Evolutionary conservation across 176 grass and related monocot species (phyloP).

Genomic region (Themeda triandra): DNA sequence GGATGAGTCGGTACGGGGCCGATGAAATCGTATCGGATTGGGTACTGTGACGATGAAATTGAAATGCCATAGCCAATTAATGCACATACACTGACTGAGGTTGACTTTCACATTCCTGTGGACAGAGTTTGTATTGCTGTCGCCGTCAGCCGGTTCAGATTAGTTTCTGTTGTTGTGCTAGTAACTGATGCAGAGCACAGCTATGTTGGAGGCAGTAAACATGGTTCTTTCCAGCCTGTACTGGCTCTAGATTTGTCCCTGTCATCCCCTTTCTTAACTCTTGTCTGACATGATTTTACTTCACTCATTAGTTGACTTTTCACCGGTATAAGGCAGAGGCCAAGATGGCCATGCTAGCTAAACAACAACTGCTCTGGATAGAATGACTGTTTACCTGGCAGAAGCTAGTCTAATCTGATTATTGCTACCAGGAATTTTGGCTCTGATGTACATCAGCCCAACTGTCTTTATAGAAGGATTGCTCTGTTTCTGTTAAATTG

Average conservation of each 20-base stretch:
- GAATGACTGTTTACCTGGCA: background rate
- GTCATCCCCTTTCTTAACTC: background rate
- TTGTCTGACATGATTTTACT: background rate
- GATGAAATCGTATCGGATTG: background rate
- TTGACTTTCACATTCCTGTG: background rate
- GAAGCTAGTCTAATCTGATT: background rate
- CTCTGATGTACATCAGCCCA: background rate
- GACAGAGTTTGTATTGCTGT: background rate
- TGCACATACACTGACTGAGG: background rate
- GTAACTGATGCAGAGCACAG: background rate
- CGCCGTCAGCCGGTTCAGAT: background rate
- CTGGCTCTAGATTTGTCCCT: background rate
- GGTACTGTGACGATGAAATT: background rate
- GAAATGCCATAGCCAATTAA: background rate
- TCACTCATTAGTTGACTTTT: background rate
- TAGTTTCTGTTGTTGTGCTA: background rate
- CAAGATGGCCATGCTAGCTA: background rate
- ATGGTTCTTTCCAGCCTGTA: background rate
- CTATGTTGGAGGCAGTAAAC: background rate
- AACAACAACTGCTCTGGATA: background rate
- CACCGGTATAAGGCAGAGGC: background rate
- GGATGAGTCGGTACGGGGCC: background rate
- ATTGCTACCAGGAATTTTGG: background rate
- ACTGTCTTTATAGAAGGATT: background rate
- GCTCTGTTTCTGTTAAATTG: background rate